Conservation (phyloP, 176 grass and related monocot species). For the Lolium multiflorum region DNA sequence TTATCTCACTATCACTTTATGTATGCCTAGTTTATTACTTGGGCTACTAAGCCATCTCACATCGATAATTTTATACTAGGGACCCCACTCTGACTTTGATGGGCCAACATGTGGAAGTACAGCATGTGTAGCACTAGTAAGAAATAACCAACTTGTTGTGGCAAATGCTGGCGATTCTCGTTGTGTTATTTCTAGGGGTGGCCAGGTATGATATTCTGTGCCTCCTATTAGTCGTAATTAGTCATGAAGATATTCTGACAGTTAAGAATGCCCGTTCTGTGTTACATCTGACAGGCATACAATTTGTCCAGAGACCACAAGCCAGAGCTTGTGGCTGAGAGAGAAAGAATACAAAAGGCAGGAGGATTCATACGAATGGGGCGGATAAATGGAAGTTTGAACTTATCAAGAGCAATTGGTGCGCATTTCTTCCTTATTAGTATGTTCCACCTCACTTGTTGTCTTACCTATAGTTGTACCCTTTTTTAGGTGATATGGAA, state of each 20-base stretch:
- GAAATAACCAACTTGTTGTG: slow-evolving; percentile 84
- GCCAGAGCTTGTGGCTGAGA: slow-evolving; percentile 81
- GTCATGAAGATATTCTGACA: slow-evolving; percentile 24
- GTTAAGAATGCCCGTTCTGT: slow-evolving; percentile 23
- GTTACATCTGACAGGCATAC: slow-evolving; percentile 66
- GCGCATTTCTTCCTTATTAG: slow-evolving; percentile 25
- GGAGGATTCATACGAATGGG: slow-evolving; percentile 91
- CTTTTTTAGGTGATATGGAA: slow-evolving; percentile 84
- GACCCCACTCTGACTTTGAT: slow-evolving; percentile 89
- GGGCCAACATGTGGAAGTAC: slow-evolving; percentile 90
- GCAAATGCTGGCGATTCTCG: slow-evolving; percentile 98
- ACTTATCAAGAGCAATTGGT: slow-evolving; percentile 97
- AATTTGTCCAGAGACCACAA: slow-evolving; percentile 97
- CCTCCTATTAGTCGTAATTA: slow-evolving; percentile 8
- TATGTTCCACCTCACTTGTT: not conserved
- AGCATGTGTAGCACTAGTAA: slow-evolving; percentile 89
- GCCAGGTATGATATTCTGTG: slow-evolving; percentile 58
- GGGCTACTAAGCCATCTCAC: slow-evolving; percentile 7
- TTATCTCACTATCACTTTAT: not conserved
- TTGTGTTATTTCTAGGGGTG: slow-evolving; percentile 94
- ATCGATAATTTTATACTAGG: slow-evolving; percentile 51
- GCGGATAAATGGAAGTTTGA: slow-evolving; percentile 96
- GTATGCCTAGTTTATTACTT: not conserved
- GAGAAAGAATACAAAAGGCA: slow-evolving; percentile 95
- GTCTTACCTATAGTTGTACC: slow-evolving; percentile 35